Evolutionary conservation across 2,329 filamentous ascomycete genomes (phyloP).

Genomic region (Lachnellula hyalina): DNA sequence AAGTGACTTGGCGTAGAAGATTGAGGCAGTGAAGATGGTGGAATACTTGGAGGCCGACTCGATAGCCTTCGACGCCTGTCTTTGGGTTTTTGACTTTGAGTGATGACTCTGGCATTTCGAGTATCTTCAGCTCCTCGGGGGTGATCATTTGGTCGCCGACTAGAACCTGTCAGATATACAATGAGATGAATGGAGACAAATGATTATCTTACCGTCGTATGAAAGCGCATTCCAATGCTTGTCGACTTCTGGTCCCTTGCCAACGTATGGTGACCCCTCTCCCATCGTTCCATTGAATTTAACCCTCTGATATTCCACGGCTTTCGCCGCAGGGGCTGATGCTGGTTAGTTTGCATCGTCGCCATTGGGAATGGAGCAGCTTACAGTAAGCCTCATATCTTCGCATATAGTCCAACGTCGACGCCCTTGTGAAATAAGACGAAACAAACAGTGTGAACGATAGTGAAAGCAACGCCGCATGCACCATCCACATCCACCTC

Average conservation of each 20-base stretch:
- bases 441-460: conserved; percentile 26
- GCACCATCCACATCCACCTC: conserved; percentile 28
- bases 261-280: conserved; percentile 44
- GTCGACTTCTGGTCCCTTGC: conserved; percentile 51
- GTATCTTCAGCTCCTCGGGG: conserved; percentile 45
- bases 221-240: conserved; percentile 52
- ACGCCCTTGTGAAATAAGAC: conserved; percentile 21
- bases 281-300: conserved; percentile 46
- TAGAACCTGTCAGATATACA: conserved; percentile 21
- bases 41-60: conserved; percentile 45
- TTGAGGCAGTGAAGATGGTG: conserved; percentile 37
- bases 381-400: conserved; percentile 44
- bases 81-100: conserved; percentile 51
- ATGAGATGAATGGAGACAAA: conserved; percentile 1
- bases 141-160: conserved; percentile 59
- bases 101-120: conserved; percentile 46
- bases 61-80: conserved; percentile 52
- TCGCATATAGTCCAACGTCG: conserved; percentile 29
- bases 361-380: conserved; percentile 11
- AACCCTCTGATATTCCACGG: conserved; percentile 44
- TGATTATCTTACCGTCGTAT: conserved; percentile 34
- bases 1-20: conserved; percentile 39
- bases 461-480: conserved; percentile 22
- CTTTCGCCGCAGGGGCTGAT: conserved; percentile 42
- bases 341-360: conserved; percentile 6